Conservation (phyloP, 192 early-diverging fungal genomes). For the Ambispora gerdemannii region DNA sequence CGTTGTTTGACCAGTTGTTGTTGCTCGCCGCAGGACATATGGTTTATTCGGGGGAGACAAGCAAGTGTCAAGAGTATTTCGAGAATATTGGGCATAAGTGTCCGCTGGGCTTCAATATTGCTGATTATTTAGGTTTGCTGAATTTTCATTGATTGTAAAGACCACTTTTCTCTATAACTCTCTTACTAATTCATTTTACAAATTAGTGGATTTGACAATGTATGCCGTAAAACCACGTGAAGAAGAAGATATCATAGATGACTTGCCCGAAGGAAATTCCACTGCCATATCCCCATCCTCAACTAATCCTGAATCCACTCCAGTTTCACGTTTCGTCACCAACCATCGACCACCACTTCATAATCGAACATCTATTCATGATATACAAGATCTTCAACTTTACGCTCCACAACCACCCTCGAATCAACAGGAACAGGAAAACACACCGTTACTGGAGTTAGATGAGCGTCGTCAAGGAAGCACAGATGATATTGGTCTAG, state of each 20-base stretch:
- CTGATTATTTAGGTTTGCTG: slow-evolving; percentile 77
- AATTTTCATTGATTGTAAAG: slow-evolving; percentile 55
- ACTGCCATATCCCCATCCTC: not conserved
- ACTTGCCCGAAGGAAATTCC: not conserved
- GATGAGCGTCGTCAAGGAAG: not conserved
- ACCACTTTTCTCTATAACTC: slow-evolving; percentile 16
- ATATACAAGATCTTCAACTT: slow-evolving; percentile 31
- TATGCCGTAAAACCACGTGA: slow-evolving; percentile 37
- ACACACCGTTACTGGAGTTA: not conserved
- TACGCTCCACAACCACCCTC: slow-evolving; percentile 12
- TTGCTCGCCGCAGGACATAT: slow-evolving; percentile 77
- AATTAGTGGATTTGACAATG: slow-evolving; percentile 64
- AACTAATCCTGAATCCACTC: not conserved
- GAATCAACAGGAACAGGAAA: not conserved
- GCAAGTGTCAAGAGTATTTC: slow-evolving; percentile 66
- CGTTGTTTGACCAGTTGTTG: slow-evolving; percentile 85
- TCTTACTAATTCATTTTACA: too few species aligned
- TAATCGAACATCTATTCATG: slow-evolving; percentile 19
- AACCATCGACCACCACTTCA: not conserved
- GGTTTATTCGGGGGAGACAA: slow-evolving; percentile 79
- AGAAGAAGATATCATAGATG: not conserved
- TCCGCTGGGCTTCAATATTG: slow-evolving; percentile 87
- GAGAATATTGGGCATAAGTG: slow-evolving; percentile 73
- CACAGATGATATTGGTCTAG: slow-evolving; percentile 19
- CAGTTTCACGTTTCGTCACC: not conserved